phyloP scores from a whole-genome alignment of 345 rosid species.

The Salix brachista region DNA sequence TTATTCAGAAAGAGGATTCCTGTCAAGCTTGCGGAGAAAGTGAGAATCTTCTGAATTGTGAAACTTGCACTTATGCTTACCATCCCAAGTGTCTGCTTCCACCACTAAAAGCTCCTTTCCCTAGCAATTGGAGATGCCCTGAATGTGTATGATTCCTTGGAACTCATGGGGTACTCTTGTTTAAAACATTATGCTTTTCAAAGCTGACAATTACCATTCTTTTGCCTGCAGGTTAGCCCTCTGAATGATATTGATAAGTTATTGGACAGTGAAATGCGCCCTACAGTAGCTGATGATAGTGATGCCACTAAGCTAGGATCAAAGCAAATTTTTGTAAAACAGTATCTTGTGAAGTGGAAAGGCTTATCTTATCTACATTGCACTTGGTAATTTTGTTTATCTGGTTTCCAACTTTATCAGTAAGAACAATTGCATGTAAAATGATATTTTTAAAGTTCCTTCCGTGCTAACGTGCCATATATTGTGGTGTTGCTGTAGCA shows the following conservation, averaged over 20 bases:
- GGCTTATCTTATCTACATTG: constrained; percentile 96
- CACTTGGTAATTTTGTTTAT: constrained; percentile 56
- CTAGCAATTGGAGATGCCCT: constrained; percentile 92
- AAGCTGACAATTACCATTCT: constrained; percentile 19
- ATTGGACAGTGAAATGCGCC: constrained; percentile 91
- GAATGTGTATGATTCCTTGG: constrained; percentile 62
- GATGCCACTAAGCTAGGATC: constrained; percentile 62
- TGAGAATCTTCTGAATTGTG: constrained; percentile 70
- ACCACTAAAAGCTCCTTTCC: constrained; percentile 63
- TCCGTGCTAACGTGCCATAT: background rate
- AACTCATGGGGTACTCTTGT: constrained; percentile 3
- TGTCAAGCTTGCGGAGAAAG: constrained; percentile 92
- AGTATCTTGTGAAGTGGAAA: constrained; percentile 99
- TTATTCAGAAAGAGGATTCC: constrained; percentile 51
- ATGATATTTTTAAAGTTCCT: background rate
- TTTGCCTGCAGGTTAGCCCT: constrained; percentile 82
- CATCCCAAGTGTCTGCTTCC: constrained; percentile 86
- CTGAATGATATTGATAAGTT: constrained; percentile 88
- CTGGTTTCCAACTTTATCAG: background rate
- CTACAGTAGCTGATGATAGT: constrained; percentile 62
- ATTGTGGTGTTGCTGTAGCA: background rate
- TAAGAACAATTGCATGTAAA: background rate
- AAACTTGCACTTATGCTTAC: constrained; percentile 79
- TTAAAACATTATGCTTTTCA: constrained; percentile 10
- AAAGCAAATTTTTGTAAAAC: constrained; percentile 79